Evolutionary conservation across 1,284 basidiomycete genomes (phyloP).

Genomic region (Naganishia sp.): DNA sequence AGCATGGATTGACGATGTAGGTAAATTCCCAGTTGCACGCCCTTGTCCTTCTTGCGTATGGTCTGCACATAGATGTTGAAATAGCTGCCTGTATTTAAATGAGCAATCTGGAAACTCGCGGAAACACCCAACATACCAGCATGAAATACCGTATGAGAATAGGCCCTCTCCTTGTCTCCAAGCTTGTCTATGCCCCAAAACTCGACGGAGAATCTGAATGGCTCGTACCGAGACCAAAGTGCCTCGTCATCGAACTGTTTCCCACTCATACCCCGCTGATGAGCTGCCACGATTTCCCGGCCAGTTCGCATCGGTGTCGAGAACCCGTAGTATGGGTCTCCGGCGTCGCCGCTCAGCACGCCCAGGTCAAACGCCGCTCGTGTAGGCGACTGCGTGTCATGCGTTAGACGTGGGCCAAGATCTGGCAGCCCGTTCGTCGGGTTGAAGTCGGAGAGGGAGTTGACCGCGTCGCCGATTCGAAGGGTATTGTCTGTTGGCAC

Average conservation of each 20-base stretch:
- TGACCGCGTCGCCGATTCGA: conserved; percentile 71
- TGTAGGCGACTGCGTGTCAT: conserved; percentile 54
- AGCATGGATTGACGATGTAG: conserved; percentile 79
- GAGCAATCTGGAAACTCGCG: not conserved
- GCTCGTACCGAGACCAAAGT: conserved; percentile 58
- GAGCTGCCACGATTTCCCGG: conserved; percentile 41
- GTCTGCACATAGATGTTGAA: conserved; percentile 88
- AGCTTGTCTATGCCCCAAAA: conserved; percentile 84
- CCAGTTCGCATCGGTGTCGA: conserved; percentile 41
- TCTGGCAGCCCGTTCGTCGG: conserved; percentile 41
- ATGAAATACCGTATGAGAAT: conserved; percentile 57
- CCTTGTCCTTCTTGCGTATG: conserved; percentile 67
- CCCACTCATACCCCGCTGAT: conserved; percentile 5
- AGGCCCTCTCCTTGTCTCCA: conserved; percentile 73
- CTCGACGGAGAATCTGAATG: conserved; percentile 74
- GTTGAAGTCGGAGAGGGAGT: conserved; percentile 1
- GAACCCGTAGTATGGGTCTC: conserved; percentile 53
- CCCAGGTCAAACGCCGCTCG: conserved; percentile 54
- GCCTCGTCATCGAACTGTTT: conserved; percentile 34
- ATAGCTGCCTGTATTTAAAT: conserved; percentile 63
- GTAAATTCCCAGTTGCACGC: conserved; percentile 82
- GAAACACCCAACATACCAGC: conserved; percentile 40
- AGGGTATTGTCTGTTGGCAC: conserved; percentile 73
- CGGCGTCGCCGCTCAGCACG: conserved; percentile 56
- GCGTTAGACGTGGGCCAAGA: conserved; percentile 43